Conservation (phyloP, 306 rosid genomes). For the Vigna radiata region DNA sequence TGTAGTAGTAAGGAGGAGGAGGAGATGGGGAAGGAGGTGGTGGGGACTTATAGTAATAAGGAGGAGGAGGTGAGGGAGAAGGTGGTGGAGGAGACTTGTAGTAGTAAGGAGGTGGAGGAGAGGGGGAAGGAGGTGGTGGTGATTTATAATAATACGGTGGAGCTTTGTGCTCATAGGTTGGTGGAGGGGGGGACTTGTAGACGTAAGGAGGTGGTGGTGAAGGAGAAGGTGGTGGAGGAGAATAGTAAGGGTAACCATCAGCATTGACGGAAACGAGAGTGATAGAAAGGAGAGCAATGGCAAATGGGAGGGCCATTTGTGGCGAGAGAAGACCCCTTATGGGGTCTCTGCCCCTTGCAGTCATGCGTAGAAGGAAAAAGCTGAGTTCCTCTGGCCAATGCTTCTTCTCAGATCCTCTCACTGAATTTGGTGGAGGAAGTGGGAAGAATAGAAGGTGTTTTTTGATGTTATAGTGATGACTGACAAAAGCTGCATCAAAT, state of each 20-base stretch:
- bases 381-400: conserved; percentile 47
- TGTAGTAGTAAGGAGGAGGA: conserved; percentile 47
- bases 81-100: conserved; percentile 74
- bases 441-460: neutral
- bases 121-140: conserved; percentile 48
- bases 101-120: conserved; percentile 47
- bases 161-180: conserved; percentile 43
- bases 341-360: conserved; percentile 68
- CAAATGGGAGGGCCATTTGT: conserved; percentile 70
- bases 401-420: conserved; percentile 45
- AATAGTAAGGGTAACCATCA: conserved; percentile 70
- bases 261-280: conserved; percentile 72
- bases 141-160: conserved; percentile 52
- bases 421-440: conserved; percentile 13
- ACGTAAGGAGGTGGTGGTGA: conserved; percentile 55
- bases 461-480: conserved; percentile 38
- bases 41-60: conserved; percentile 54
- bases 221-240: conserved; percentile 57
- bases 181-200: conserved; percentile 38
- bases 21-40: conserved; percentile 60
- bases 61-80: conserved; percentile 38
- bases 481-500: conserved; percentile 49
- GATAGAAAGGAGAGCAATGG: conserved; percentile 59
- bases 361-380: conserved; percentile 54
- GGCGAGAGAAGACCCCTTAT: conserved; percentile 73